Base-by-base conservation (phyloP, 1,284 basidiomycete species). In the Microbotryomycetes sp. region DNA sequence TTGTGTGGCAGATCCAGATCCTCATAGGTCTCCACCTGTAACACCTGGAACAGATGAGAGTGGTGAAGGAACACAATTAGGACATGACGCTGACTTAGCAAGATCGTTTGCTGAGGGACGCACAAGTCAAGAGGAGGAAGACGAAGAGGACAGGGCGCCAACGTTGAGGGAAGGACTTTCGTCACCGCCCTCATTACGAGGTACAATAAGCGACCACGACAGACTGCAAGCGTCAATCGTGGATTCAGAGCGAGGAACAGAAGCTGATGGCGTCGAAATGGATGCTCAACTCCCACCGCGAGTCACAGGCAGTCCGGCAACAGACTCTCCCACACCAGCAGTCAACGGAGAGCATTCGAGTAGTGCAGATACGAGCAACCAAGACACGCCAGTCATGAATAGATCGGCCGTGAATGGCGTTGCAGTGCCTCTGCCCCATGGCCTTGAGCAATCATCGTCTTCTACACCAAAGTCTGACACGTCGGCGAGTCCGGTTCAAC, bases 1-100 rank as follows among this genome's bases (percentile, higher is more conserved):
- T 4, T 54, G 60, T 3, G 23, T 25, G 3, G 30, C 46, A 0
- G 49, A 57, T 23, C 64, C 54, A 6, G 64, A 65, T 31, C 54
- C 54, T n/a, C 57, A 62, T 29, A 16, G 7, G 36, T 28, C 54
- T 3, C 36, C 54, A 5, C 42, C 46, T 6, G 16, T 30, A 15
- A 29, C 46, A 26, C 48, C 54, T 7, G 42, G 42, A n/a, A 36
- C 30, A 32, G 31, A 30, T 5, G 15, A 15, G 14, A 28, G 7
- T 29, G 31, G 9, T 3, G n/a, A 32, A 26, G 3, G 30, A 26
- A 30, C 52, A 54, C 19, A 26, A 30, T 25, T 54, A 28, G 30
- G n/a, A 31, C 31, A 22, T 22, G 28, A n/a, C 54, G 32, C 16
- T 30, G 9, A n/a, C 12, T 19, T 26, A 36, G 36, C 22, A 6